Evolutionary conservation across 2,329 filamentous ascomycete genomes (phyloP), one percentile per base, ranked within the genome.

Genomic region (Penicillium sclerotiorum): DNA sequence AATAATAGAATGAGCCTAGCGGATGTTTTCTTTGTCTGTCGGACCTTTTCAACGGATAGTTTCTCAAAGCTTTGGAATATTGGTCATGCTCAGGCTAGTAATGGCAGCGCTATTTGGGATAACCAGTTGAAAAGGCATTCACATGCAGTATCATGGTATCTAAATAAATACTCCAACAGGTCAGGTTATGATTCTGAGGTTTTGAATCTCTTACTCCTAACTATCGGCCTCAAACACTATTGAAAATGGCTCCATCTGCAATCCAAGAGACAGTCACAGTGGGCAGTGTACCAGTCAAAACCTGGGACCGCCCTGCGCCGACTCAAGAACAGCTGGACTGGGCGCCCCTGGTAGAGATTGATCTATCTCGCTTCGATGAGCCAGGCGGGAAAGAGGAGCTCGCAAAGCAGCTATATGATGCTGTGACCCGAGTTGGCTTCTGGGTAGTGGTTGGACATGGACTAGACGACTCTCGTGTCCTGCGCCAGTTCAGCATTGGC

Each of bases 311-410:
- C 8, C 64, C 64, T 40, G 41, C 51, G 1, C 56, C 57, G 2
- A 67, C 64, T 5, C 35, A 51, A 12, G 58, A 60, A 18, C 18
- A 53, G 2, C 51, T 68, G 2, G 62, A 65, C 9, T 83, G 80
- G 78, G 78, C 80, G 0, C 77, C 82, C 45, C 72, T 84, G 3
- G 74, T 78, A 5, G 81, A 78, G 2, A 73, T 84, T 7, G 80
- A 84, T 58, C 73, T 84, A 3, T 77, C 77, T 27, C 73, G 75
- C 23, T 84, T 81, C 59, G 75, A 80, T 22, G 62, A 75, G 35
- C 78, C 79, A 0, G 79, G 76, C 0, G 80, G 81, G 4, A 83
- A 82, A 56, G 69, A 81, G 51, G 69, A 71, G 30, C 66, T 85
- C 1, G 78, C 80, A 2, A 71, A 74, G 30, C 78, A 83, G 55